Base-by-base conservation (phyloP, 2,329 filamentous ascomycete genomes). In the Zalaria obscura region DNA sequence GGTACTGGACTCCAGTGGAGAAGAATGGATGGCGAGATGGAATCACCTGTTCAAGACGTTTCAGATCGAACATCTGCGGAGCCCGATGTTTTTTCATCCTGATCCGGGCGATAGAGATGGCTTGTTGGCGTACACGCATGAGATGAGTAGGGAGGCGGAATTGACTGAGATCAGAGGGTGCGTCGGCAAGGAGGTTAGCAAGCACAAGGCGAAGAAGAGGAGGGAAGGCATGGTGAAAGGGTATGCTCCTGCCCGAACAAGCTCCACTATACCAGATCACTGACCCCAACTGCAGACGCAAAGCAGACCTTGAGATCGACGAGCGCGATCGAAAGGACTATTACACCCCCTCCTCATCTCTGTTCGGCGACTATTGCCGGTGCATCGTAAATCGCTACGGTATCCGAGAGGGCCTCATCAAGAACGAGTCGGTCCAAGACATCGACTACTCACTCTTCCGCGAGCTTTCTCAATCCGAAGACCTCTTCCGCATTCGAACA, bases 71-170 rank as follows among this genome's bases (percentile, higher is more conserved):
- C 75, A 87, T 51, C 63, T 91, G 33, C 70, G 83, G 10, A 87
- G 81, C 49, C 83, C 82, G 0, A 83, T 89, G 79, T 82, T 88
- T 52, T 89, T 86, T 64, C 83, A 91, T 53, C 69, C 84, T 9
- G 83, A 89, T 52, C 83, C 83, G 0, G 67, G 73, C 1, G 83
- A 89, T 57, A 68, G 82, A 2, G 83, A 89, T 61, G 78, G 78
- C 0, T 62, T 89, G 50, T 62, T 88, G 25, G 78, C 76, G 1
- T 83, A 79, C 58, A 72, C 80, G 0, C 76, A 82, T 50, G 68
- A 73, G 43, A 65, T 71, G 11, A 69, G 70, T 0, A 62, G 76
- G n/a, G 70, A 76, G 44, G 59, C 62, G 4, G 81, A 89, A 51
- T 59, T 87, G 5, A 66, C 73, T 37, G 80, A 88, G 59, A 79